Percentiles rank a stretch among this genome's conserved stretches.
Evolutionary conservation across 371 early-diverging fungal genomes (phyloP).

Genomic region (Apophysomyces variabilis): DNA sequence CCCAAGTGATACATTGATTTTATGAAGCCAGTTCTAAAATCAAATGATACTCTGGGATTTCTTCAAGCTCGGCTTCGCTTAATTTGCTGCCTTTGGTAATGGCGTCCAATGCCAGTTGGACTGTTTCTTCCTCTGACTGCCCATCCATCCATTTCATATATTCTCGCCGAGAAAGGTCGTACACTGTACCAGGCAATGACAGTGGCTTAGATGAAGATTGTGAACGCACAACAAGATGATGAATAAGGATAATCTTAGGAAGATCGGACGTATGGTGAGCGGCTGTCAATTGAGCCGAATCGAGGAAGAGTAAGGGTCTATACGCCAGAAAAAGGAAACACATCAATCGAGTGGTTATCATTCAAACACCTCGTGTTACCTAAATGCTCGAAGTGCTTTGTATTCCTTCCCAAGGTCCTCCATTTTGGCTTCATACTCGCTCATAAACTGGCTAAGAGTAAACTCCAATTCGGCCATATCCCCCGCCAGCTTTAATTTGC

Average conservation of each 20-base stretch:
- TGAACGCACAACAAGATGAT: constrained; percentile 66
- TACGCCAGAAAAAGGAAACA: neutral
- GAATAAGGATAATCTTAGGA: constrained; percentile 50
- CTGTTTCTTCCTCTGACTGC: constrained; percentile 52
- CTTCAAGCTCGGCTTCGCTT: constrained; percentile 24
- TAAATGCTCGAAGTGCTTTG: constrained; percentile 61
- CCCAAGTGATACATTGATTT: neutral
- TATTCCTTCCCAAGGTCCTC: constrained; percentile 62
- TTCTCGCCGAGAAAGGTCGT: constrained; percentile 58
- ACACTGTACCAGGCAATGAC: constrained; percentile 57
- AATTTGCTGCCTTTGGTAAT: constrained; percentile 37
- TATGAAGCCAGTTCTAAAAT: constrained; percentile 26
- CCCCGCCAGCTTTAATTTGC: constrained; percentile 65
- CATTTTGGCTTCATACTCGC: constrained; percentile 56
- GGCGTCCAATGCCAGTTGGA: constrained; percentile 37
- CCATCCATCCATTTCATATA: constrained; percentile 69
- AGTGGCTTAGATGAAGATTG: constrained; percentile 39
- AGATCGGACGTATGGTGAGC: constrained; percentile 56
- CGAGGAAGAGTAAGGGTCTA: constrained; percentile 61
- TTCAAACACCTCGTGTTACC: constrained; percentile 30
- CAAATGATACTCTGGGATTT: constrained; percentile 37
- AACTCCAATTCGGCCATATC: constrained; percentile 80
- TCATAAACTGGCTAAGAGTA: constrained; percentile 57
- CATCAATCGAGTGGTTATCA: neutral
- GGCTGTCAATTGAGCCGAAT: constrained; percentile 57